Conservation (phyloP, 768 basidiomycete genomes). For the Rhodotorula sphaerocarpa region DNA sequence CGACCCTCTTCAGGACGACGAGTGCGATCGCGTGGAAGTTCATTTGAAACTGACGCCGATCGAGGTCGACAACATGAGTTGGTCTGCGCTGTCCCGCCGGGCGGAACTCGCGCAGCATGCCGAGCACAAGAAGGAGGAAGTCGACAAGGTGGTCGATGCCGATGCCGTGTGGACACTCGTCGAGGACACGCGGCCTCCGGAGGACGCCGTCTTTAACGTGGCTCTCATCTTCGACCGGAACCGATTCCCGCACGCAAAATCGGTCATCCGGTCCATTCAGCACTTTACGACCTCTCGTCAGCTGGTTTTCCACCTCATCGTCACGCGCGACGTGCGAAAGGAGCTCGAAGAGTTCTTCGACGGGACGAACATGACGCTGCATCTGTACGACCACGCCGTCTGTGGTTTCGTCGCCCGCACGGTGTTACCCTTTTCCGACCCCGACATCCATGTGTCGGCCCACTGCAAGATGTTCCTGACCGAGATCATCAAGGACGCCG, state of each 20-base stretch:
- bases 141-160: no score
- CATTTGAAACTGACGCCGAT: constrained; percentile 16
- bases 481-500: constrained; percentile 28
- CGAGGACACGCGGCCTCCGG: background rate
- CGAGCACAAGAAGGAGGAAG: background rate
- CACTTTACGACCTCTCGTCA: constrained; percentile 16
- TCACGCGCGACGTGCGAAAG: constrained; percentile 13
- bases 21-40: constrained; percentile 33
- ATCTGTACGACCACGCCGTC: constrained; percentile 30
- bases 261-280: constrained; percentile 31
- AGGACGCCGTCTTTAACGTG: constrained; percentile 25
- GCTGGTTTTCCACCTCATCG: constrained; percentile 32
- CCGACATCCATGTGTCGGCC: constrained; percentile 30
- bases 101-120: background rate
- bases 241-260: constrained; percentile 28
- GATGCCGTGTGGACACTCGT: background rate
- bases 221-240: constrained; percentile 35
- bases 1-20: constrained; percentile 26
- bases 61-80: constrained; percentile 26
- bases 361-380: constrained; percentile 1
- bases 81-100: constrained; percentile 20
- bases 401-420: constrained; percentile 11
- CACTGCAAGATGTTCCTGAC: constrained; percentile 37
- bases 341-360: constrained; percentile 21
- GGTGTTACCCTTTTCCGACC: constrained; percentile 29